These are phyloP conservation scores for Theobroma cacao DNA, from an alignment of 345 rosid genomes.

Conservation along the genomic window DNA sequence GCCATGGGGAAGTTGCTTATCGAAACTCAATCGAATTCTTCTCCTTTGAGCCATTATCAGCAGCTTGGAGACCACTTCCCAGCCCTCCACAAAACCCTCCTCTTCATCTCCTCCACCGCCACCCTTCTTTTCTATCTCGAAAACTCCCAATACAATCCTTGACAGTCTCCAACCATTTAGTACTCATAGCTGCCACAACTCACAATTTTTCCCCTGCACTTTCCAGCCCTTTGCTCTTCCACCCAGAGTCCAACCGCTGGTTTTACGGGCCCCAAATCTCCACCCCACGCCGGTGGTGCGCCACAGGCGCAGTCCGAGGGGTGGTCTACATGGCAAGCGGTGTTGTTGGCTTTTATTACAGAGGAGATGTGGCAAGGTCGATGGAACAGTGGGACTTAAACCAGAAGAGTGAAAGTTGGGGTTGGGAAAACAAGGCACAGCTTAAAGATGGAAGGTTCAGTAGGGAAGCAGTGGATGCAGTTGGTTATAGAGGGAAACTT, in stretches of 20 bases:
- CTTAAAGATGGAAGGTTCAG: conserved; percentile 49
- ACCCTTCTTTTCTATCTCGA: conserved; percentile 45
- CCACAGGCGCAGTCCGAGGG: conserved; percentile 32
- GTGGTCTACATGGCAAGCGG: conserved; percentile 50
- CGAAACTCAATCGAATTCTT: conserved; percentile 23
- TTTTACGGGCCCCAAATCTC: conserved; percentile 34
- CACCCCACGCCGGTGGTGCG: conserved; percentile 53
- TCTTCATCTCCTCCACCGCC: conserved; percentile 43
- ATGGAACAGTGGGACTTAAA: conserved; percentile 40
- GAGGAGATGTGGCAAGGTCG: conserved; percentile 37
- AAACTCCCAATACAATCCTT: conserved; percentile 44
- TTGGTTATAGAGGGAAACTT: conserved; percentile 49
- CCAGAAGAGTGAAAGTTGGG: conserved; percentile 3
- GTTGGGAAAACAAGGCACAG: conserved; percentile 36
- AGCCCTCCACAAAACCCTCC: conserved; percentile 29
- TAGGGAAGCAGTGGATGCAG: conserved; percentile 51
- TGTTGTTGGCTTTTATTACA: conserved; percentile 29
- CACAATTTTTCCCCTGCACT: conserved; percentile 41
- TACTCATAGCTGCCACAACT: conserved; percentile 43
- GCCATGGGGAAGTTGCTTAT: background rate
- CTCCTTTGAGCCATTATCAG: conserved; percentile 44
- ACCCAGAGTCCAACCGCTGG: conserved; percentile 34
- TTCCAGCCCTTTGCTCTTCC: conserved; percentile 44
- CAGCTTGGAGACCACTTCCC: conserved; percentile 42
- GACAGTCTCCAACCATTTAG: conserved; percentile 36